These are phyloP conservation scores for Phaeotremella fagi DNA, from an alignment of 768 basidiomycete species.

Conservation along the genomic window DNA sequence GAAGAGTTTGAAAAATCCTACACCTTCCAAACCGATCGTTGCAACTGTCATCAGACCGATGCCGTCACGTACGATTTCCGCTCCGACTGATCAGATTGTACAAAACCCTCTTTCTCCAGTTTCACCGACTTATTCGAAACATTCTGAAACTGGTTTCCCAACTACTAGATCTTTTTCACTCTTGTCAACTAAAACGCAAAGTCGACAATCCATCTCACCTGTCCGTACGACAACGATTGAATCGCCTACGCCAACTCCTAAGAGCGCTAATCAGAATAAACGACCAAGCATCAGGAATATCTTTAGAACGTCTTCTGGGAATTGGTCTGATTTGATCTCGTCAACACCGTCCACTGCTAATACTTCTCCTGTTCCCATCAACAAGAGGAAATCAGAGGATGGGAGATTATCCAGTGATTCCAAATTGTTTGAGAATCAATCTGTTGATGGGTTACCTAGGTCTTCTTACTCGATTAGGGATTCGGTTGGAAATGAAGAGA, in stretches of 20 bases:
- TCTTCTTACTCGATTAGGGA: too few species aligned
- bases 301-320: conserved; percentile 31
- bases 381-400: too few species aligned
- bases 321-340: conserved; percentile 39
- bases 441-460: too few species aligned
- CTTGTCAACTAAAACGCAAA: too few species aligned
- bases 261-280: background rate
- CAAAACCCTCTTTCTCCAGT: conserved; percentile 7
- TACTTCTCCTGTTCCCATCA: too few species aligned
- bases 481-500: too few species aligned
- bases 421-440: too few species aligned
- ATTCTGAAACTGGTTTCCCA: background rate
- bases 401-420: too few species aligned
- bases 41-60: too few species aligned
- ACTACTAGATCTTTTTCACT: too few species aligned
- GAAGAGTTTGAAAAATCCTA: conserved; percentile 8
- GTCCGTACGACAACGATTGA: background rate
- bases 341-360: too few species aligned
- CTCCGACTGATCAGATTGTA: background rate
- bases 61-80: background rate
- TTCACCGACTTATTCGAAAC: background rate
- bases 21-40: background rate
- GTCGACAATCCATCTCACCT: background rate
- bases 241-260: background rate
- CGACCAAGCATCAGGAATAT: conserved; percentile 30